A percentile compares a stretch with the other conserved stretches of the same genome.
Evolutionary conservation across 345 rosid species (phyloP).

Genomic region (Arabidopsis arenosa): DNA sequence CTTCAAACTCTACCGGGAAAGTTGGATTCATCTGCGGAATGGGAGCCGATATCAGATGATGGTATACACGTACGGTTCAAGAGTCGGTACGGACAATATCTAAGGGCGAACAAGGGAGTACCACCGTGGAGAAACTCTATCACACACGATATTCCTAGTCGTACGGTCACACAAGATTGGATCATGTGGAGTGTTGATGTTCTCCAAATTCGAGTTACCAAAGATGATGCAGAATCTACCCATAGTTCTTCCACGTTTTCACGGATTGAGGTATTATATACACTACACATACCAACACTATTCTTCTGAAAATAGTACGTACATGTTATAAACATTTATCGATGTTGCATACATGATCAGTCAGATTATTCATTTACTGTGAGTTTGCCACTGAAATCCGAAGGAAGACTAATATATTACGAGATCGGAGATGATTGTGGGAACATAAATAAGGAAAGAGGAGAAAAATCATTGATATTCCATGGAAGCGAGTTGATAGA

Average conservation of each 20-base stretch:
- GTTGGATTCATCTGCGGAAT: conserved; percentile 59
- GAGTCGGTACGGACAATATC: conserved; percentile 57
- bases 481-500: conserved; percentile 69
- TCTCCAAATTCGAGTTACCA: conserved; percentile 44
- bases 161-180: conserved; percentile 68
- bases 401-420: conserved; percentile 69
- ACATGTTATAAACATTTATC: no score
- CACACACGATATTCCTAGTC: conserved; percentile 70
- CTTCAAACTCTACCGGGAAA: conserved; percentile 45
- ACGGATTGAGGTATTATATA: conserved; percentile 29
- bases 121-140: conserved; percentile 85
- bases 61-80: conserved; percentile 62
- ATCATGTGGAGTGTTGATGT: conserved; percentile 74
- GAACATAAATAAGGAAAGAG: conserved; percentile 45
- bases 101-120: conserved; percentile 68
- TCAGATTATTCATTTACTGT: conserved; percentile 34
- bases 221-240: conserved; percentile 30
- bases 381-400: conserved; percentile 43
- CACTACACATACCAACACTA: background rate
- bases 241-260: conserved; percentile 38
- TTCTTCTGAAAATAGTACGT: background rate
- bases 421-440: conserved; percentile 61
- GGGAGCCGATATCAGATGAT: conserved; percentile 72
- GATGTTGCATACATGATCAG: background rate
- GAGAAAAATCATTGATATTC: conserved; percentile 53